Evolutionary conservation across 371 early-diverging fungal species (phyloP).

Genomic region (Saksenaea oblongispora): DNA sequence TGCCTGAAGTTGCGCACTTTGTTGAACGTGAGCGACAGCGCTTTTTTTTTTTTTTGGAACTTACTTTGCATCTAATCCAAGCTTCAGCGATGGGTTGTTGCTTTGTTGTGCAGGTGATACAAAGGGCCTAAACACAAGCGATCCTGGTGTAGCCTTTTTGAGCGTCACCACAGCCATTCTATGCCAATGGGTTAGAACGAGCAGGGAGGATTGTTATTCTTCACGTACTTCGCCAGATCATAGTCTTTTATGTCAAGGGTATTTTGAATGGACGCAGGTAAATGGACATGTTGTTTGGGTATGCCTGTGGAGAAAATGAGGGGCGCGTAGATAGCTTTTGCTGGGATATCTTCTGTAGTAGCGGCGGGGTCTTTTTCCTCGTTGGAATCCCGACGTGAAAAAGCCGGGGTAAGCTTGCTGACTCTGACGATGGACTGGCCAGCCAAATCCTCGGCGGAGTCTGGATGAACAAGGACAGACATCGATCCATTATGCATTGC

Average conservation of each 20-base stretch:
- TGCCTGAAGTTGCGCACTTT: slow-evolving; percentile 24
- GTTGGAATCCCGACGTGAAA: slow-evolving; percentile 12
- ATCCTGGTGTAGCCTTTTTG: slow-evolving; percentile 29
- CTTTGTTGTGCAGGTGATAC: slow-evolving; percentile 13
- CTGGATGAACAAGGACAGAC: slow-evolving; percentile 24
- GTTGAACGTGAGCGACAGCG: background rate
- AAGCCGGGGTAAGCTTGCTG: slow-evolving; percentile 25
- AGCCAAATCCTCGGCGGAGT: slow-evolving; percentile 14
- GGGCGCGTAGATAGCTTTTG: slow-evolving; percentile 37
- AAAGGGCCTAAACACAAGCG: slow-evolving; percentile 31
- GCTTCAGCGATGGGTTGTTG: slow-evolving; percentile 26
- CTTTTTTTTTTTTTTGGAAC: background rate
- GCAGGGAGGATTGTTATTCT: no score
- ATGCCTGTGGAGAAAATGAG: slow-evolving; percentile 33
- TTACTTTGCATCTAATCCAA: slow-evolving; percentile 43
- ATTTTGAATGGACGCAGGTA: slow-evolving; percentile 41
- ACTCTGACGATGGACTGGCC: slow-evolving; percentile 21
- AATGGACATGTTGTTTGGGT: slow-evolving; percentile 51
- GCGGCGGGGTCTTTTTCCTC: slow-evolving; percentile 24
- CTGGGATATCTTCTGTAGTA: slow-evolving; percentile 14
- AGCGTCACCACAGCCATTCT: slow-evolving; percentile 43
- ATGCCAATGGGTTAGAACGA: no score
- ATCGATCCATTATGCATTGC: background rate
- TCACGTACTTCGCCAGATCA: slow-evolving; percentile 47
- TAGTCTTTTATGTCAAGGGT: slow-evolving; percentile 47